Base-by-base conservation (phyloP, 108 stramenopile genomes). In the Nitzschia palea region DNA sequence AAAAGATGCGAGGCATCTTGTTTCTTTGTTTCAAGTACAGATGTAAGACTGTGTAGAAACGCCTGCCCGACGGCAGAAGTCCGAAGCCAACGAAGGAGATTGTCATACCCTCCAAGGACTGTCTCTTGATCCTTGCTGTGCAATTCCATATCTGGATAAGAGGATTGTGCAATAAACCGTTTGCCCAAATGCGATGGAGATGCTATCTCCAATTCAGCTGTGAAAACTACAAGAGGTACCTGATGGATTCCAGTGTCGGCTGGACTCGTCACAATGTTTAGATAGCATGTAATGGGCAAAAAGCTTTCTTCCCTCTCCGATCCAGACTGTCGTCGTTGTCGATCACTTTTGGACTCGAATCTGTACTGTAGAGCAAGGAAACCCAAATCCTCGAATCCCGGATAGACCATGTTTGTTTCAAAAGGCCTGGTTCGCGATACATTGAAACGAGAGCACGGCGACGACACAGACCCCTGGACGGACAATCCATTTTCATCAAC, bases 181-280 rank as follows among this genome's bases (percentile, higher is more conserved):
- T 4, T 15, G 8, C 40, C 59, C 33, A 20, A 9, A 8, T 42
- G 30, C 2, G 10, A 20, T 5, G 63, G 45, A 3, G 45, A 56
- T 20, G 78, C 40, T 29, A 83, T 60, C 36, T 83, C 82, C 6
- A 79, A 42, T 28, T 54, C 32, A 4, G 74, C 78, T 26, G 70
- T 61, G 42, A 74, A 83, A 18, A 83, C 59, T 8, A 76, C 48
- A 4, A 83, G 63, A 40, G 77, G 74, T 9, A 77, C 62, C n/a
- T 31, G 50, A 34, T 71, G 71, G 3, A 23, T 20, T 4, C 67
- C 78, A 18, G 63, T 66, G 20, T 72, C 47, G 25, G 31, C 43
- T 20, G 82, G 74, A 3, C 23, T 56, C 23, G 78, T 79, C 27
- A 53, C 57, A 26, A 83, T 37, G 47, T 43, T 69, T 31, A 83